Percentiles rank a stretch among this genome's conserved stretches.
Conservation (phyloP, 495 filamentous ascomycete species). For the Zalerion maritima region DNA sequence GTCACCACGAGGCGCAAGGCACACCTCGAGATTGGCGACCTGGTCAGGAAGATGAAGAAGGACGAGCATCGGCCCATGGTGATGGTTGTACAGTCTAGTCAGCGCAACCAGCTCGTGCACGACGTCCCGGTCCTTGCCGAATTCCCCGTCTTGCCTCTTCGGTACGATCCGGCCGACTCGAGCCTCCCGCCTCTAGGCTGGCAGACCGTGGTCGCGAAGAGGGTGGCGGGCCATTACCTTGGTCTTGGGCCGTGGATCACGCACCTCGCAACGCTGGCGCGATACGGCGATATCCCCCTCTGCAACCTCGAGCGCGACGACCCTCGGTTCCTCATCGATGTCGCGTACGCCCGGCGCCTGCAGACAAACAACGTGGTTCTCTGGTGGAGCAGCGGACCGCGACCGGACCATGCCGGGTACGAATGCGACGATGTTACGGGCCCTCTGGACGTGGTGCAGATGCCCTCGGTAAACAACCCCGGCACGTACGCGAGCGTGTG, state of each 20-base stretch:
- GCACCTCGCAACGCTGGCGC: slow-evolving; percentile 70
- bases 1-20: slow-evolving; percentile 81
- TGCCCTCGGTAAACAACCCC: slow-evolving; percentile 85
- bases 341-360: slow-evolving; percentile 82
- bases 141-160: slow-evolving; percentile 67
- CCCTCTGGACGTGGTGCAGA: slow-evolving; percentile 75
- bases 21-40: slow-evolving; percentile 67
- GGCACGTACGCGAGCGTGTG: slow-evolving; percentile 93
- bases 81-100: slow-evolving; percentile 82
- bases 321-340: slow-evolving; percentile 84
- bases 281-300: slow-evolving; percentile 86
- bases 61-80: slow-evolving; percentile 67
- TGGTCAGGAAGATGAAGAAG: slow-evolving; percentile 72
- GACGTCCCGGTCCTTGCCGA: slow-evolving; percentile 75
- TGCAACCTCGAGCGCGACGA: slow-evolving; percentile 94
- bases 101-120: slow-evolving; percentile 62
- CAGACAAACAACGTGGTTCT: slow-evolving; percentile 87
- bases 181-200: slow-evolving; percentile 83
- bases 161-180: slow-evolving; percentile 70
- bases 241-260: slow-evolving; percentile 82
- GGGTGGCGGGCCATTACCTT: slow-evolving; percentile 78
- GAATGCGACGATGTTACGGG: slow-evolving; percentile 84
- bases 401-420: slow-evolving; percentile 89
- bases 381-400: slow-evolving; percentile 87
- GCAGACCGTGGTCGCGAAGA: slow-evolving; percentile 78